These are phyloP conservation scores for Kwoniella newhampshirensis DNA, from an alignment of 768 basidiomycete genomes.

Conservation along the genomic window DNA sequence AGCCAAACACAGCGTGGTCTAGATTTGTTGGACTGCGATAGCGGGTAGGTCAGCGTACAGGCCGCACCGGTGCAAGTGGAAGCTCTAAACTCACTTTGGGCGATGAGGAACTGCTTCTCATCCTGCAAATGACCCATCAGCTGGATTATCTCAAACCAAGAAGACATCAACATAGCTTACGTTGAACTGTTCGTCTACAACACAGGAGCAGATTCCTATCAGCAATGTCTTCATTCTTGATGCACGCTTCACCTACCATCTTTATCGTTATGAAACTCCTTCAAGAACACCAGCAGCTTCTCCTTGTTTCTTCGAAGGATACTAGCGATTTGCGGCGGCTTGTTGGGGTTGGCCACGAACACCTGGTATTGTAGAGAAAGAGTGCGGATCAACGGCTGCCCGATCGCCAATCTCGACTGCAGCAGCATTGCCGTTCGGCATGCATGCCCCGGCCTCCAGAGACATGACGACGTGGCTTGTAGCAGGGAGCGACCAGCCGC, in stretches of 20 bases:
- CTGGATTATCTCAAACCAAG: neutral
- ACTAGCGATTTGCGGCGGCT: conserved; percentile 87
- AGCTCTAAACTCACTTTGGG: conserved; percentile 61
- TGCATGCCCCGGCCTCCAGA: no score
- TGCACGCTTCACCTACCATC: conserved; percentile 61
- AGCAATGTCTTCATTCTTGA: conserved; percentile 15
- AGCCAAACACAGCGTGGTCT: neutral
- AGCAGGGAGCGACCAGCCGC: neutral
- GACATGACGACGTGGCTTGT: conserved; percentile 1
- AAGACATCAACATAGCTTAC: conserved; percentile 55
- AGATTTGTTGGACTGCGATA: conserved; percentile 25
- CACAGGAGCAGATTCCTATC: neutral
- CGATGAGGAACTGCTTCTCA: conserved; percentile 94
- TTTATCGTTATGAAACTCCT: conserved; percentile 95
- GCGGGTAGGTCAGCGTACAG: conserved; percentile 7
- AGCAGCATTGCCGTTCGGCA: no score
- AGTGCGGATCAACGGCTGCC: neutral
- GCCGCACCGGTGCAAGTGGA: neutral
- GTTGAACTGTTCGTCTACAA: conserved; percentile 87
- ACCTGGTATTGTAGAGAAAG: conserved; percentile 59
- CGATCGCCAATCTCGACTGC: no score
- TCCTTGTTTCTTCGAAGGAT: conserved; percentile 93
- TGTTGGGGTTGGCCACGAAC: conserved; percentile 99
- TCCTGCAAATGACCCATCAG: conserved; percentile 57
- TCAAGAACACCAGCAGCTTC: conserved; percentile 82